phyloP scores from a whole-genome alignment of 768 basidiomycete species.

The Podaxis pistillaris region DNA sequence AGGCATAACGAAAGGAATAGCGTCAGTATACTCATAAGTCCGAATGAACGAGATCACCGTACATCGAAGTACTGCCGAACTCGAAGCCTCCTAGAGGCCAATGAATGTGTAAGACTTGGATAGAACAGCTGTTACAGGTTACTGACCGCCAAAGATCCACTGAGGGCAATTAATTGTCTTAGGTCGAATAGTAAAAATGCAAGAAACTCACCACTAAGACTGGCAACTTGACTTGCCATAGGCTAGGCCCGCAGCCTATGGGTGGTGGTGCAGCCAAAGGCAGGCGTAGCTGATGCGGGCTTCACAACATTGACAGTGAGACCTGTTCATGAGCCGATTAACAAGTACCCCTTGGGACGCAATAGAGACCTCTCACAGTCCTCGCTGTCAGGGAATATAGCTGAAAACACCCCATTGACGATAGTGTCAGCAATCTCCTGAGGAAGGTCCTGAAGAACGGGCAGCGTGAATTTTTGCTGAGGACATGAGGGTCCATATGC shows the following conservation, averaged over 20 bases:
- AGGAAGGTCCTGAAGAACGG: slow-evolving; percentile 32
- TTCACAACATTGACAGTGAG: slow-evolving; percentile 52
- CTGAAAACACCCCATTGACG: slow-evolving; percentile 26
- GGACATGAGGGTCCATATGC: slow-evolving; percentile 44
- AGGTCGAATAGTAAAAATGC: neutral
- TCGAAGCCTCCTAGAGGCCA: slow-evolving; percentile 38
- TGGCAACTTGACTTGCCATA: slow-evolving; percentile 51
- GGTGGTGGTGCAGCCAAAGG: too few species aligned
- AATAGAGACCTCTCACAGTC: slow-evolving; percentile 38
- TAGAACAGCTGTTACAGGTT: neutral
- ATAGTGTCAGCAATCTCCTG: slow-evolving; percentile 33
- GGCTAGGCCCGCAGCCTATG: too few species aligned
- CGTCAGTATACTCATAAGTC: neutral
- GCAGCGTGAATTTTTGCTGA: slow-evolving; percentile 39
- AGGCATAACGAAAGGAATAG: neutral
- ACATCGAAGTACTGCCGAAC: slow-evolving; percentile 36
- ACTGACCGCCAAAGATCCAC: slow-evolving; percentile 52
- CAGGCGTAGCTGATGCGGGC: slow-evolving; percentile 37
- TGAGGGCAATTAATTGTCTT: slow-evolving; percentile 16
- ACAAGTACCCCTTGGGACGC: neutral
- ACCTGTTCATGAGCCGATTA: slow-evolving; percentile 27
- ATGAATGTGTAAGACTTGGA: neutral
- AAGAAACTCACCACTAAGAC: slow-evolving; percentile 42
- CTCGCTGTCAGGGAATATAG: slow-evolving; percentile 34
- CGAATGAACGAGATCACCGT: slow-evolving; percentile 12